phyloP scores from a whole-genome alignment of 805 yeast genomes.

The Starmera quercuum region DNA sequence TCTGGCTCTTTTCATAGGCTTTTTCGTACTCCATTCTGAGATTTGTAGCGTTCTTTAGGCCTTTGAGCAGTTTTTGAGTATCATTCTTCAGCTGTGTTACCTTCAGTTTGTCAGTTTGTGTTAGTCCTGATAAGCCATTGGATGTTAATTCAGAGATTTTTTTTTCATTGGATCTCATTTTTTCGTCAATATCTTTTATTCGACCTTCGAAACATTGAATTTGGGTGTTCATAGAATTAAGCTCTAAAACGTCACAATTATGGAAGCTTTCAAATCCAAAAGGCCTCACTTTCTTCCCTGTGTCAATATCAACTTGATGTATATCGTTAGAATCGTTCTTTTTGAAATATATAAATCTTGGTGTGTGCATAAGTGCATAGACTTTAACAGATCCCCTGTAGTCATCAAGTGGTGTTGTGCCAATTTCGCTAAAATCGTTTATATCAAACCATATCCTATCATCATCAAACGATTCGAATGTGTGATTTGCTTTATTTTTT shows the following conservation, averaged over 20 bases:
- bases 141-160: conserved; percentile 11
- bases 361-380: conserved; percentile 58
- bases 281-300: conserved; percentile 28
- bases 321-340: conserved; percentile 45
- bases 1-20: neutral
- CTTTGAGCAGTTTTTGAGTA: conserved; percentile 14
- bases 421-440: conserved; percentile 55
- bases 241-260: conserved; percentile 35
- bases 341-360: conserved; percentile 61
- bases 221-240: conserved; percentile 40
- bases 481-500: conserved; percentile 3
- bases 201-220: conserved; percentile 23
- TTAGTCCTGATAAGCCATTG: conserved; percentile 25
- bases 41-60: conserved; percentile 11
- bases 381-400: conserved; percentile 38
- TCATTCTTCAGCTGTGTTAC: conserved; percentile 14
- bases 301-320: conserved; percentile 29
- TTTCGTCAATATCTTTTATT: conserved; percentile 17
- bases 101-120: conserved; percentile 8
- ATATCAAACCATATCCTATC: conserved; percentile 57
- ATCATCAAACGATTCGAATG: conserved; percentile 38
- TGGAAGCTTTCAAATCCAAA: conserved; percentile 55
- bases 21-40: neutral
- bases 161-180: conserved; percentile 17
- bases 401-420: conserved; percentile 28